These are phyloP conservation scores for Chloris gayana DNA, from an alignment of 176 grass and related monocot genomes.

Conservation along the genomic window DNA sequence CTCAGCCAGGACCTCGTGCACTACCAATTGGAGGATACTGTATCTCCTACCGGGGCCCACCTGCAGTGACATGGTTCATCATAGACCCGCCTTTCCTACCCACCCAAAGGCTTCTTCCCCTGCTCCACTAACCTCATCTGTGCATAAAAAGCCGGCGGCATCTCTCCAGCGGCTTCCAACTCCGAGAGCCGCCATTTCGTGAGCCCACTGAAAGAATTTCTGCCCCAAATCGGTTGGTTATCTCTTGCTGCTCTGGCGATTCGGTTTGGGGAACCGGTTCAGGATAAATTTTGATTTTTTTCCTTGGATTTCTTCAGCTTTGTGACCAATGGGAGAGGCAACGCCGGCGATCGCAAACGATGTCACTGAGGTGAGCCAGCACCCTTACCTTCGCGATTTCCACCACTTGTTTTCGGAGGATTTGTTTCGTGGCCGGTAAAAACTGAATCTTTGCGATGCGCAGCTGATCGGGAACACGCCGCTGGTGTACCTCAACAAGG, in stretches of 20 bases:
- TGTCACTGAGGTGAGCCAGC: slow-evolving; percentile 66
- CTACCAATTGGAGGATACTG: background rate
- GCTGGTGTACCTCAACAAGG: slow-evolving; percentile 87
- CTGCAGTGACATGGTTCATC: background rate
- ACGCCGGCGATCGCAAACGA: slow-evolving; percentile 63
- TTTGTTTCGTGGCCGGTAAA: background rate
- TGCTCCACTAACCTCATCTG: background rate
- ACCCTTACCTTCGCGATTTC: background rate
- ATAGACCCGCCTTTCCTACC: background rate
- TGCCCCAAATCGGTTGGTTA: slow-evolving; percentile 9
- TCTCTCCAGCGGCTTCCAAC: background rate
- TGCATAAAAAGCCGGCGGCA: slow-evolving; percentile 24
- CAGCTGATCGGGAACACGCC: slow-evolving; percentile 94
- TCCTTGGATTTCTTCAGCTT: background rate
- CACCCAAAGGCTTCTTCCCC: rapidly evolving
- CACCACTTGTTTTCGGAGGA: background rate
- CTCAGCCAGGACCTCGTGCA: background rate
- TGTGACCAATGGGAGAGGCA: slow-evolving; percentile 56
- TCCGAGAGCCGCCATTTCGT: slow-evolving; percentile 6
- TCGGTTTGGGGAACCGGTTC: background rate
- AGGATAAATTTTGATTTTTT: background rate
- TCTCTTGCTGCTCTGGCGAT: background rate
- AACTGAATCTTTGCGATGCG: background rate
- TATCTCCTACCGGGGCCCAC: rapidly evolving
- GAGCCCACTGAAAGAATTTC: background rate